phyloP scores from a whole-genome alignment of 208 protist species.

The Leishmania major region DNA sequence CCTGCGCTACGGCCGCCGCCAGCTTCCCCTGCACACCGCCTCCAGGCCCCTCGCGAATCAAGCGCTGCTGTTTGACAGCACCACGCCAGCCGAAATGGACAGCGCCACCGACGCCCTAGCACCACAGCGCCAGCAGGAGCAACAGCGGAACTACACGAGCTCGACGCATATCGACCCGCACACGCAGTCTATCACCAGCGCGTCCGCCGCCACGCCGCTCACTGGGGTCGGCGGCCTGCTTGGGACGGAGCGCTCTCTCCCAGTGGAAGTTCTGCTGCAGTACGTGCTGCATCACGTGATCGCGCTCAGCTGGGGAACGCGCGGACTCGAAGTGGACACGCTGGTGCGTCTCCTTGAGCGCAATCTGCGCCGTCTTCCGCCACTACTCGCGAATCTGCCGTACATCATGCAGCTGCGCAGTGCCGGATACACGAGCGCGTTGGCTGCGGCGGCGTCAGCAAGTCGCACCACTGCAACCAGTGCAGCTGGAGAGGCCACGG shows the following conservation, averaged over 20 bases:
- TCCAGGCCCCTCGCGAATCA: conserved; percentile 19
- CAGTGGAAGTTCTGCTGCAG: conserved; percentile 70
- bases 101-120: neutral
- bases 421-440: conserved; percentile 38
- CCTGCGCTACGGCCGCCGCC: conserved; percentile 24
- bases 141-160: neutral
- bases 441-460: conserved; percentile 13
- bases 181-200: neutral
- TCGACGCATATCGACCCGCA: conserved; percentile 2
- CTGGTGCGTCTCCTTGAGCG: conserved; percentile 73
- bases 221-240: conserved; percentile 11
- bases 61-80: conserved; percentile 21
- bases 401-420: conserved; percentile 41
- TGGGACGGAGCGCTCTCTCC: conserved; percentile 38
- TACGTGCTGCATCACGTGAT: conserved; percentile 76
- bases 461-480: neutral
- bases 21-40: conserved; percentile 29
- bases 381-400: conserved; percentile 61
- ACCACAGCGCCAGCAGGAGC: neutral
- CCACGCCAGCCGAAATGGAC: conserved; percentile 7
- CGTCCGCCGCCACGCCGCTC: conserved; percentile 1
- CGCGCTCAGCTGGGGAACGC: conserved; percentile 66
- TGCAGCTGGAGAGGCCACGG: neutral
- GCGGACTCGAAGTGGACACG: conserved; percentile 61
- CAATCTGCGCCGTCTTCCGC: conserved; percentile 70